phyloP scores from a whole-genome alignment of 164 flowering plant genomes.

The Chimonanthus salicifolius region DNA sequence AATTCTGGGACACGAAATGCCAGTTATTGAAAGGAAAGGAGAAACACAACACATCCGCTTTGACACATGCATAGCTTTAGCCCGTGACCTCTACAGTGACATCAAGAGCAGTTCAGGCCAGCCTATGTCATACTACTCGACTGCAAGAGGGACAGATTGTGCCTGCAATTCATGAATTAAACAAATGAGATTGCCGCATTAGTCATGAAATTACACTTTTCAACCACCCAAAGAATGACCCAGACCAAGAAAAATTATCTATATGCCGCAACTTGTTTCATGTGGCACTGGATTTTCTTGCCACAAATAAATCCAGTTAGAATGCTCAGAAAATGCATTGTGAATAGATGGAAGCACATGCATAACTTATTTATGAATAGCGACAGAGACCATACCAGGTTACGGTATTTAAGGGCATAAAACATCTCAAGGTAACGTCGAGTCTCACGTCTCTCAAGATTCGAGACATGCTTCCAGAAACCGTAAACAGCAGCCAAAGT shows the following conservation, averaged over 20 bases:
- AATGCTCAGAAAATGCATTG: not conserved
- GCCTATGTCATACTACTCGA: constrained; percentile 14
- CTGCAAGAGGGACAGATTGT: constrained; percentile 61
- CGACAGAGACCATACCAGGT: constrained; percentile 47
- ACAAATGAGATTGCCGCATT: not conserved
- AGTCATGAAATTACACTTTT: not conserved
- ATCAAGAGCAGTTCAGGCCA: not conserved
- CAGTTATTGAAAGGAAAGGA: not conserved
- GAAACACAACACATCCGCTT: not conserved
- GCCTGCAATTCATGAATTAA: constrained; percentile 35
- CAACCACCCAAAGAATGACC: not conserved
- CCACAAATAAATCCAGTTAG: not conserved
- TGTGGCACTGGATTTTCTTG: not conserved
- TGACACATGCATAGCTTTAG: not conserved
- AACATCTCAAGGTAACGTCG: constrained; percentile 97
- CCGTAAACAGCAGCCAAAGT: constrained; percentile 90
- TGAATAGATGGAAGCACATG: not conserved
- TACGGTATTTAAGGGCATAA: constrained; percentile 77
- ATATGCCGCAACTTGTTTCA: not conserved
- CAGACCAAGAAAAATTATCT: not conserved
- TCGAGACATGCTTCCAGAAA: constrained; percentile 92
- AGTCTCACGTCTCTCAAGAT: constrained; percentile 82
- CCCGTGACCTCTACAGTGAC: not conserved
- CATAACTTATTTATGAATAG: not conserved
- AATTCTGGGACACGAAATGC: not conserved